Evolutionary conservation across 2,329 filamentous ascomycete species (phyloP).

Genomic region (Sporothrix dimorphospora): DNA sequence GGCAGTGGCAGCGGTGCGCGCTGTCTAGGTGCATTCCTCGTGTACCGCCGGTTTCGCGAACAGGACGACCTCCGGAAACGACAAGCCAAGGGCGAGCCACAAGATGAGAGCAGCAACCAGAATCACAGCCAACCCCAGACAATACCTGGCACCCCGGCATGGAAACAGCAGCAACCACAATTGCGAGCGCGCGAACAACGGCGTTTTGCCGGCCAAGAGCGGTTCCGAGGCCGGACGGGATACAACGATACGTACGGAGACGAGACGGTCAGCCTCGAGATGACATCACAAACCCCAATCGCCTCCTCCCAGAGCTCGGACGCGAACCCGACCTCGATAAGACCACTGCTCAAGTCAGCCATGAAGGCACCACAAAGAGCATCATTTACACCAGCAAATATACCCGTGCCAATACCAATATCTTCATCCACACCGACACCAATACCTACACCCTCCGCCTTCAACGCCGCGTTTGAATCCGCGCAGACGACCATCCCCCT

Average conservation of each 20-base stretch:
- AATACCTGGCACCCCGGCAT: conserved; percentile 33
- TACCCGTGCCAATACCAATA: neutral
- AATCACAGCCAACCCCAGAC: conserved; percentile 14
- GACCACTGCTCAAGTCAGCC: neutral
- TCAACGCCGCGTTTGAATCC: neutral
- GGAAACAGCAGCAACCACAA: conserved; percentile 35
- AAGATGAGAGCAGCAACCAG: neutral
- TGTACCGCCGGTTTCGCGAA: conserved; percentile 54
- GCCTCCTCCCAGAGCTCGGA: neutral
- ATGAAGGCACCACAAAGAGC: conserved; percentile 1
- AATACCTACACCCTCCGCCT: conserved; percentile 3
- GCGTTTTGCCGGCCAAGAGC: conserved; percentile 29
- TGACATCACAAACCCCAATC: conserved; percentile 20
- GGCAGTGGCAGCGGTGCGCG: conserved; percentile 43
- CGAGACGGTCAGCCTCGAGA: conserved; percentile 29
- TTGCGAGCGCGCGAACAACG: conserved; percentile 29
- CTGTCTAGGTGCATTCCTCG: conserved; percentile 61
- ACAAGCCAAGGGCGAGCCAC: conserved; percentile 7
- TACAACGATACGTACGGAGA: conserved; percentile 17
- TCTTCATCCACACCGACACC: neutral
- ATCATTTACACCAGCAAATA: neutral
- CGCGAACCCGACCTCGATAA: neutral
- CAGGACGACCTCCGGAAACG: conserved; percentile 41
- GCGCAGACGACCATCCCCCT: conserved; percentile 27
- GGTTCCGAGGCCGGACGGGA: conserved; percentile 27